phyloP scores from a whole-genome alignment of 148 eudicot genomes.

The Diospyros lotus region DNA sequence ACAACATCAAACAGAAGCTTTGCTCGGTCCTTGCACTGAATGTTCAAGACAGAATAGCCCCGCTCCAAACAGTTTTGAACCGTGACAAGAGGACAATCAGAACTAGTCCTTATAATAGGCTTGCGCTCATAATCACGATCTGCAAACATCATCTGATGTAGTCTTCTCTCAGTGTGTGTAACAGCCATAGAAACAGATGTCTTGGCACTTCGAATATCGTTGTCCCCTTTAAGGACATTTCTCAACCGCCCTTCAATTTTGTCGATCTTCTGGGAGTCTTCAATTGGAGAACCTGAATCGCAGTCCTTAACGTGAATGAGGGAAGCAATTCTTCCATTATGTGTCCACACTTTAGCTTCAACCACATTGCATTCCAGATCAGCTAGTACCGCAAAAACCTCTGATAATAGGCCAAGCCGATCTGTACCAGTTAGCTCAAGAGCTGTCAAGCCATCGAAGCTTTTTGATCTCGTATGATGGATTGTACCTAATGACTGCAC shows the following conservation, averaged over 20 bases:
- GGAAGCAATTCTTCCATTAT: constrained; percentile 85
- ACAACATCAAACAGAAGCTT: constrained; percentile 85
- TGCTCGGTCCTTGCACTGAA: constrained; percentile 72
- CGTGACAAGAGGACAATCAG: constrained; percentile 49
- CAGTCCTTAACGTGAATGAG: constrained; percentile 69
- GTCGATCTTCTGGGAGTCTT: constrained; percentile 49
- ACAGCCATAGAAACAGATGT: constrained; percentile 57
- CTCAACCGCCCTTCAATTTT: constrained; percentile 55
- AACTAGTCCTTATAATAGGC: constrained; percentile 22
- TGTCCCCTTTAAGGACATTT: constrained; percentile 82
- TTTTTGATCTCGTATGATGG: constrained; percentile 36
- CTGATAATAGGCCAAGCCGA: constrained; percentile 72
- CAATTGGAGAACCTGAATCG: constrained; percentile 61
- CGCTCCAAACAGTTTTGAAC: constrained; percentile 67
- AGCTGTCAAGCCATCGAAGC: constrained; percentile 62
- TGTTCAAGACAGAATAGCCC: constrained; percentile 78
- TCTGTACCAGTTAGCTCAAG: constrained; percentile 80
- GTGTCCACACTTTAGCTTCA: constrained; percentile 85
- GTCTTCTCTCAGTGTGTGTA: constrained; percentile 82
- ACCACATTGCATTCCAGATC: constrained; percentile 67
- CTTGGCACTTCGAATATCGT: constrained; percentile 73
- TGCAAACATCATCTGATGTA: constrained; percentile 92
- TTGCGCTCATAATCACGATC: constrained; percentile 80
- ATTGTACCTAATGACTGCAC: constrained; percentile 71
- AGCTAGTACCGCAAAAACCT: constrained; percentile 80